Conservation (phyloP, 176 grass and related monocot species). For the Pontederia paniculata region DNA sequence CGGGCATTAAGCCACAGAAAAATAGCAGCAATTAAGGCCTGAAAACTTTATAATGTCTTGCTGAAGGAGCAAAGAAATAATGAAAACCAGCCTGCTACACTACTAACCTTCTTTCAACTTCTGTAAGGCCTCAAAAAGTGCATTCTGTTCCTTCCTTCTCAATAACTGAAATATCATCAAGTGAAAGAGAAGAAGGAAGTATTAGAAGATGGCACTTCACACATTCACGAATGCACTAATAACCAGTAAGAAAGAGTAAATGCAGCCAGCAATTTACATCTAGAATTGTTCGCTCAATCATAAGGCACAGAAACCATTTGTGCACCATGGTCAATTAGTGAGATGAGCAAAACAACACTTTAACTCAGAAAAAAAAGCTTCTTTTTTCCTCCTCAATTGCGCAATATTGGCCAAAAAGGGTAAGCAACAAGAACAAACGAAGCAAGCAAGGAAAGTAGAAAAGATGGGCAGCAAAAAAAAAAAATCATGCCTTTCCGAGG, state of each 20-base stretch:
- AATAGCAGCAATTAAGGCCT: background rate
- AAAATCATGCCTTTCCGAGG: constrained; percentile 59
- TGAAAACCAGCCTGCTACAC: background rate
- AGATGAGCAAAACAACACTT: too few species aligned
- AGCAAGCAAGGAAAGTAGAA: background rate
- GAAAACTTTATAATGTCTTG: background rate
- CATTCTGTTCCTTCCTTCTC: constrained; percentile 1
- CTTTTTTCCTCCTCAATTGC: too few species aligned
- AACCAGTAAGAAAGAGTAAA: too few species aligned
- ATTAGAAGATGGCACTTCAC: background rate
- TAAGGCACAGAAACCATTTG: too few species aligned
- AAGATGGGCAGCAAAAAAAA: background rate
- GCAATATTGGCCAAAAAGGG: background rate
- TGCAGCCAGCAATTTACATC: too few species aligned
- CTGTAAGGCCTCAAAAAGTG: constrained; percentile 17
- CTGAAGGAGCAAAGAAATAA: background rate
- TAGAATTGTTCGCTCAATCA: too few species aligned
- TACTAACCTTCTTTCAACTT: constrained; percentile 25
- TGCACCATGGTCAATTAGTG: too few species aligned
- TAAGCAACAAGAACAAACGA: background rate
- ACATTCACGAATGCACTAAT: background rate
- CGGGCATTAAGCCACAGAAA: too few species aligned
- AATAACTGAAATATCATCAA: constrained; percentile 1
- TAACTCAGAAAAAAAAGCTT: too few species aligned
- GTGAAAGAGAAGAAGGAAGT: background rate